phyloP scores from a whole-genome alignment of 2,329 filamentous ascomycete species.

The Venturia oleaginea region DNA sequence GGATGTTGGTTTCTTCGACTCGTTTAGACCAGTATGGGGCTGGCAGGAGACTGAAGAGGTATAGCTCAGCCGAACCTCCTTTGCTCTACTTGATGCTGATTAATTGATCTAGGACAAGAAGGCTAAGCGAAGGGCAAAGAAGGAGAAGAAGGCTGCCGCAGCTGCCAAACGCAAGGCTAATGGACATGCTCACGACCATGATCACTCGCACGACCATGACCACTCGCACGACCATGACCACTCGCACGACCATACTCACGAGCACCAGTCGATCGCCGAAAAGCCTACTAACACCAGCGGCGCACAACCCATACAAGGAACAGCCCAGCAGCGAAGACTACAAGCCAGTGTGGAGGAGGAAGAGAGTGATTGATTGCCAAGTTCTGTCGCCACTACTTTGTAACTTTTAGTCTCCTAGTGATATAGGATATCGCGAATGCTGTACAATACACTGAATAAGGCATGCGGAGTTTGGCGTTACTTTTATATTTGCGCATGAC shows the following conservation, averaged over 20 bases:
- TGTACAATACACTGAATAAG: slow-evolving; percentile 1
- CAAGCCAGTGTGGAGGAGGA: slow-evolving; percentile 7
- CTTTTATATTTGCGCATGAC: not conserved
- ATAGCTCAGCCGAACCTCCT: slow-evolving; percentile 25
- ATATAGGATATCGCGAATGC: not conserved
- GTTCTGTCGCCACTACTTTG: not conserved
- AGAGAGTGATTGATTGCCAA: not conserved
- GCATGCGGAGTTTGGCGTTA: not conserved
- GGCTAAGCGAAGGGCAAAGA: slow-evolving; percentile 25
- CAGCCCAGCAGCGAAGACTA: slow-evolving; percentile 1
- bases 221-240: slow-evolving; percentile 22
- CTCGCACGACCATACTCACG: slow-evolving; percentile 13
- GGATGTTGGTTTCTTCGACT: slow-evolving; percentile 96
- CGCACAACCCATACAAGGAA: slow-evolving; percentile 2
- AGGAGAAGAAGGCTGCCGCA: slow-evolving; percentile 16
- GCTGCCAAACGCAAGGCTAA: slow-evolving; percentile 20
- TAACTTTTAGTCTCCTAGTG: not conserved
- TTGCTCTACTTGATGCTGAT: not conserved
- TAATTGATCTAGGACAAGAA: slow-evolving; percentile 8
- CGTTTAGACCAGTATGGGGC: slow-evolving; percentile 90
- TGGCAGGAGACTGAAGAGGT: slow-evolving; percentile 68
- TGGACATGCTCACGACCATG: slow-evolving; percentile 24
- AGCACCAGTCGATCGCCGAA: not conserved
- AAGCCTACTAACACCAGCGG: not conserved
- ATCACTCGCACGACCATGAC: slow-evolving; percentile 27